Evolutionary conservation across 306 rosid species (phyloP).

Genomic region (Prunus fruticosa): DNA sequence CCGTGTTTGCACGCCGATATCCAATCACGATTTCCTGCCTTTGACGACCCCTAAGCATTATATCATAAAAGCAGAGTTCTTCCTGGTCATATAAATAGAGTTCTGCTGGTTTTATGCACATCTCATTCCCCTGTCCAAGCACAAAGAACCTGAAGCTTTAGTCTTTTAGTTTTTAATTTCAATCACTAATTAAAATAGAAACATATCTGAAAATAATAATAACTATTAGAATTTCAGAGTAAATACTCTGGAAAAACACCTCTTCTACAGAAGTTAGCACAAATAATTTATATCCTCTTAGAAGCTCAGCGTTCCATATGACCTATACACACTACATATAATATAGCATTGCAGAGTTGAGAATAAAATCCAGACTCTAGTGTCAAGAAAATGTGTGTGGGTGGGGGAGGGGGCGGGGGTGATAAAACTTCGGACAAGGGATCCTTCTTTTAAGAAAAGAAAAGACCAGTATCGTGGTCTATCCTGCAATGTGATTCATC

Average conservation of each 20-base stretch:
- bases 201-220: background rate
- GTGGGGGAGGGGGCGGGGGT: too few species aligned
- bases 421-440: background rate
- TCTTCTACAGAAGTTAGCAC: background rate
- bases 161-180: background rate
- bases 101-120: constrained; percentile 90
- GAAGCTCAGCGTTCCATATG: background rate
- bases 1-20: constrained; percentile 59
- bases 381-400: background rate
- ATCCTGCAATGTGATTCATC: too few species aligned
- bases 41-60: constrained; percentile 83
- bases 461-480: too few species aligned
- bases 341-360: background rate
- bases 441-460: background rate
- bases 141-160: background rate
- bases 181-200: background rate
- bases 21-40: constrained; percentile 87
- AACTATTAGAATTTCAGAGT: background rate
- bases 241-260: background rate
- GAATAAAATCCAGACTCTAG: background rate
- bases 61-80: constrained; percentile 77
- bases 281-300: background rate
- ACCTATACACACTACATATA: background rate
- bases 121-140: constrained; percentile 74
- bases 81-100: constrained; percentile 91